phyloP scores from a whole-genome alignment of 139 green algal species.

The Dunaliella primolecta region DNA sequence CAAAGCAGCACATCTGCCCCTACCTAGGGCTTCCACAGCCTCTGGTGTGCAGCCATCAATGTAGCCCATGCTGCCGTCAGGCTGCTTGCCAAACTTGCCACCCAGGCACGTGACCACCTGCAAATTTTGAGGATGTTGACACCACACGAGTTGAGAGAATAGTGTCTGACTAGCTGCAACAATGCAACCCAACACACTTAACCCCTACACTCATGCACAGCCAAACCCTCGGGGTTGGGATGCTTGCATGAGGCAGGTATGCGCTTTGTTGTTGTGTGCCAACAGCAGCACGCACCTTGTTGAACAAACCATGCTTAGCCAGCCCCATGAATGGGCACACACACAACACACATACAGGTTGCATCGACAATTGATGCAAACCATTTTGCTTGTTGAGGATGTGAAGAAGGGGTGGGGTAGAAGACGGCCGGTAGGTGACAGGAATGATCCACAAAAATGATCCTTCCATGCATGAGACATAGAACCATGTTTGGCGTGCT shows the following conservation, averaged over 20 bases:
- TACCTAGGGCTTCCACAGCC: slow-evolving; percentile 67
- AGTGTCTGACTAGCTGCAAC: neutral
- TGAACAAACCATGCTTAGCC: too few relatives aligned
- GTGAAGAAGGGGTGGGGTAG: too few relatives aligned
- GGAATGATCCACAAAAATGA: too few relatives aligned
- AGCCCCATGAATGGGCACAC: too few relatives aligned
- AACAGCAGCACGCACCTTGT: neutral
- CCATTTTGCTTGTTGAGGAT: too few relatives aligned
- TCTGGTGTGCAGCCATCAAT: slow-evolving; percentile 73
- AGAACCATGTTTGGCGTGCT: too few relatives aligned
- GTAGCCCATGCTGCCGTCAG: slow-evolving; percentile 68
- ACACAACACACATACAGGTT: too few relatives aligned
- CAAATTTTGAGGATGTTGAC: too few relatives aligned
- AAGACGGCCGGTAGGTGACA: too few relatives aligned
- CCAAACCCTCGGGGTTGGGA: neutral
- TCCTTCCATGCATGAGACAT: too few relatives aligned
- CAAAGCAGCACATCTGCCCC: slow-evolving; percentile 13
- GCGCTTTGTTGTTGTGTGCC: too few relatives aligned
- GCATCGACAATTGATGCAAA: too few relatives aligned
- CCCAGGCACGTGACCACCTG: slow-evolving; percentile 64
- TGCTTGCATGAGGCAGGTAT: neutral
- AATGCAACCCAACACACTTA: neutral
- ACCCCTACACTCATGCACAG: neutral
- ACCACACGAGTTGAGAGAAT: neutral
- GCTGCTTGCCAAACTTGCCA: slow-evolving; percentile 55